Conservation (phyloP, 2,329 filamentous ascomycete species). For the Beauveria bassiana region DNA sequence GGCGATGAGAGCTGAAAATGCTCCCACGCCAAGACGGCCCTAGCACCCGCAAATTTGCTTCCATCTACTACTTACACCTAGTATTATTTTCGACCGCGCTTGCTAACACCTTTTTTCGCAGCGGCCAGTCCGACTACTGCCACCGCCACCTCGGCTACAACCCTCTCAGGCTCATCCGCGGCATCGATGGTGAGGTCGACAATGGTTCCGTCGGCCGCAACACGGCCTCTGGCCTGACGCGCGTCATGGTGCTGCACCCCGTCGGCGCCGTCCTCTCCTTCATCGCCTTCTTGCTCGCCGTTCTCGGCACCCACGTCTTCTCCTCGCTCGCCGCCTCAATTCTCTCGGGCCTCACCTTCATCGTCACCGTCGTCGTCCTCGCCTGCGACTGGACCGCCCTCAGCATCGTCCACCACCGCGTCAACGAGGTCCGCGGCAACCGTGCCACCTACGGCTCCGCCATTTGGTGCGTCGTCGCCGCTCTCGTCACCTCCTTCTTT, state of each 20-base stretch:
- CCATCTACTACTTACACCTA: neutral
- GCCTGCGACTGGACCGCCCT: conserved; percentile 52
- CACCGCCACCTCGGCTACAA: conserved; percentile 46
- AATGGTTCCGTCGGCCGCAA: conserved; percentile 36
- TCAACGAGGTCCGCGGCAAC: conserved; percentile 37
- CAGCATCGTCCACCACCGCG: conserved; percentile 42
- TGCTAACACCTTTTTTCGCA: conserved; percentile 10
- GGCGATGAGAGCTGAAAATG: neutral
- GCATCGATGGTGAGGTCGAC: conserved; percentile 25
- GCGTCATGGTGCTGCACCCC: conserved; percentile 55
- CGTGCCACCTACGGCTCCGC: conserved; percentile 44
- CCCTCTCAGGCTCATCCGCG: conserved; percentile 37
- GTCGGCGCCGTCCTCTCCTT: conserved; percentile 50
- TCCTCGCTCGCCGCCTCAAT: conserved; percentile 44
- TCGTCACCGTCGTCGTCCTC: conserved; percentile 40
- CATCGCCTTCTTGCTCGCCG: conserved; percentile 41
- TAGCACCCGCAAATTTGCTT: neutral
- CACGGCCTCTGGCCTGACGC: conserved; percentile 43
- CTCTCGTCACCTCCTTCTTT: conserved; percentile 46
- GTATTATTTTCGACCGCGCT: neutral
- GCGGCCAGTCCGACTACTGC: conserved; percentile 39
- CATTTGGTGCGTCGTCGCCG: conserved; percentile 52
- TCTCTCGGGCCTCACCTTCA: conserved; percentile 40
- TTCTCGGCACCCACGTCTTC: conserved; percentile 36
- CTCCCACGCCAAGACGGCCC: neutral